Conservation (phyloP, 2,329 filamentous ascomycete species). For the Trichophyton equinum region DNA sequence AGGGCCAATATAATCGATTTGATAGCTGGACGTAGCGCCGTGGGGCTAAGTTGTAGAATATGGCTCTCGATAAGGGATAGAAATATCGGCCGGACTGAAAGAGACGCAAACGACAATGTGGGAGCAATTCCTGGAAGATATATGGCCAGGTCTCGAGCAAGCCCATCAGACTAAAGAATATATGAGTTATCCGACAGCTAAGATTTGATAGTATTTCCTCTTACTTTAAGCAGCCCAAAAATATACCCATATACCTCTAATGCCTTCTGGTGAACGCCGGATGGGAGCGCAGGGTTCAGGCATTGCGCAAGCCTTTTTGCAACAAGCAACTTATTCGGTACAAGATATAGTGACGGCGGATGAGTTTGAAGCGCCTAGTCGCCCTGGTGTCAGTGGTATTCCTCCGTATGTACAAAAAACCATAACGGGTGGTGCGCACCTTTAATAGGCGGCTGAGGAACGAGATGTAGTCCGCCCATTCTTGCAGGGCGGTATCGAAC, state of each 20-base stretch:
- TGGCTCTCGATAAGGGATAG: constrained; percentile 72
- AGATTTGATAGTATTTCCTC: not conserved
- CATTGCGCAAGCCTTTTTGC: constrained; percentile 91
- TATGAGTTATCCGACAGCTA: constrained; percentile 16
- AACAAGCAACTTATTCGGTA: constrained; percentile 72
- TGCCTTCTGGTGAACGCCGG: constrained; percentile 93
- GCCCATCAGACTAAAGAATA: constrained; percentile 45
- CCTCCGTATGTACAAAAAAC: not conserved
- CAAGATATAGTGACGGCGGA: constrained; percentile 54
- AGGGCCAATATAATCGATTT: constrained; percentile 84
- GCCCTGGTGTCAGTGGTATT: not conserved
- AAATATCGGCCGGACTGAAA: constrained; percentile 76
- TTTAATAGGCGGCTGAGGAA: constrained; percentile 86
- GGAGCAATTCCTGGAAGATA: constrained; percentile 84
- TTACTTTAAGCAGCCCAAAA: constrained; percentile 68
- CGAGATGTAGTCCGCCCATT: constrained; percentile 99
- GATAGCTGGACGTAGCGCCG: constrained; percentile 68
- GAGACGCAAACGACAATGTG: constrained; percentile 84
- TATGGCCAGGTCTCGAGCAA: constrained; percentile 69
- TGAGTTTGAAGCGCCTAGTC: constrained; percentile 76
- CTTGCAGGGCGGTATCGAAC: constrained; percentile 86
- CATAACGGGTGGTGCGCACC: constrained; percentile 35
- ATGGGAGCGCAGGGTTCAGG: constrained; percentile 81
- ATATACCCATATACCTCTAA: constrained; percentile 87
- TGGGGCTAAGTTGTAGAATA: constrained; percentile 58